Base-by-base conservation (phyloP, 2,329 filamentous ascomycete genomes). In the Talaromyces sp. region DNA sequence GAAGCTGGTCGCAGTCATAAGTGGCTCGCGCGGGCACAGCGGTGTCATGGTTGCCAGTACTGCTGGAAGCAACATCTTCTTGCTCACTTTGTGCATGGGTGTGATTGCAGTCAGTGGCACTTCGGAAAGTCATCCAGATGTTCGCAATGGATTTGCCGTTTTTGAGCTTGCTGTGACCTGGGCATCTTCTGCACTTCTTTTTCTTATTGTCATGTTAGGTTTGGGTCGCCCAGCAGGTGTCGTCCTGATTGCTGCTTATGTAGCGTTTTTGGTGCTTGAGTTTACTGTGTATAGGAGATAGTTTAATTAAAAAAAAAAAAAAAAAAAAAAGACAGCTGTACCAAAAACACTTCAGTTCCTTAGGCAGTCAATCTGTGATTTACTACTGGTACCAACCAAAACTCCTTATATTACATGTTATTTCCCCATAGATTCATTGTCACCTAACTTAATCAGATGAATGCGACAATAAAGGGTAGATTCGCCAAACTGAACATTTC, bases 61-160 rank as follows among this genome's bases (percentile, higher is more conserved):
- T 3, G 81, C 77, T 0, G 82, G 81, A 4, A 83, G 81, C 63
- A 84, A 84, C 61, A 81, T 84, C 35, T 85, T 84, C 65, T 69
- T 84, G 32, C 69, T 84, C 17, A 78, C 80, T 1, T 69, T 84
- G 4, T 84, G 81, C 64, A 68, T 78, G 17, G 82, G 70, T 13
- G 43, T 72, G 41, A 61, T 72, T 11, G 68, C 67, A 4, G 43
- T 68, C 2, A 50, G 53, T 63, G 63, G 61, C 13, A 24, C n/a
- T 1, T 35, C 54, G 0, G 38, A 55, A 5, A n/a, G n/a, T 27
- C 3, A 27, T 6, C 26, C 26, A 17, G 27, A 64, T 43, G 13
- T 52, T 29, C 32, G 46, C 0, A 66, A 69, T 56, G 62, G 26
- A 1, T 64, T 69, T 57, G 60, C 65, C 1, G 32, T 67, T 4